Base-by-base conservation (phyloP, 2,329 filamentous ascomycete species). In the Exophiala phaeomuriformis region DNA sequence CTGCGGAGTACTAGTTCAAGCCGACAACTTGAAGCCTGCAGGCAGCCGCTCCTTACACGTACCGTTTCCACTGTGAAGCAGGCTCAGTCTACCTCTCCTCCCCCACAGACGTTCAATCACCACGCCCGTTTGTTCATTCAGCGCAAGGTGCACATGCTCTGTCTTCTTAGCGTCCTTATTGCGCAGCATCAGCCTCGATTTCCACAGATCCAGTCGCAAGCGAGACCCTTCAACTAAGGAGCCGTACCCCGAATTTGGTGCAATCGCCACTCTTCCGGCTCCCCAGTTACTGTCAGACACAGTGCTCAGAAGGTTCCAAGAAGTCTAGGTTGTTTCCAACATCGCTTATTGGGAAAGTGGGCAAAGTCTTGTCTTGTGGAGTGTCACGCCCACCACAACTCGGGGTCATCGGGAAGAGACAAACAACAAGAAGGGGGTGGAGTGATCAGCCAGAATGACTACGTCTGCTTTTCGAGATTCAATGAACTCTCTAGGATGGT, bases 401-500 rank as follows among this genome's bases (percentile, higher is more conserved):
- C 37, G 47, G 19, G 44, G 33, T 53, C 49, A 44, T 35, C 48
- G 19, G 51, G 19, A 10, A 28, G 27, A 7, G 36, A 47, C 4
- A 42, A 33, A 40, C 33, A 32, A 39, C n/a, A 12, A 35, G 39
- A 40, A 45, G 41, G n/a, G 47, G 40, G 39, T 48, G 43, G 50
- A 52, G 46, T 54, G 53, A 60, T 53, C 41, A 33, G 47, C 47
- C 39, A 55, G 39, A 59, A 95, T 95, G 90, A 86, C 90, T 57
- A 91, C 90, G 62, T 77, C 83, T 63, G 88, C 88, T 44, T 97
- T 98, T 71, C 83, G 90, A 68, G 89, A 96, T 72, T 94, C 88
- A 27, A 90, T 97, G 78, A 94, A 88, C 77, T 93, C 89, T 55
- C 74, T 97, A 65, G 93, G 93, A 57, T 97, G 93, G 93, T 88